These are phyloP conservation scores for Pichia pseudocactophila DNA, from an alignment of 805 yeast species.

Conservation along the genomic window DNA sequence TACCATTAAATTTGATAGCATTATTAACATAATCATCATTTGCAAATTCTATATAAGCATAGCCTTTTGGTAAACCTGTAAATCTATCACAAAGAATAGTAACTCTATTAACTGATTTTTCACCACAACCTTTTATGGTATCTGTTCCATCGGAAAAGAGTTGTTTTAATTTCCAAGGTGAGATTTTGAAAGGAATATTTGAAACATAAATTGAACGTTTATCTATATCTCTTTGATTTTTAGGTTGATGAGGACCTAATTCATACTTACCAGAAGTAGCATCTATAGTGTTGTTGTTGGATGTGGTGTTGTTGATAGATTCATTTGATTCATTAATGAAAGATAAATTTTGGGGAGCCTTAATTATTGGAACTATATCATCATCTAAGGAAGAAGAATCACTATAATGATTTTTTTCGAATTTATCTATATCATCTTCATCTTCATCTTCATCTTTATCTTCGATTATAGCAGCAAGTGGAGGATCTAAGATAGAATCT, in stretches of 20 bases:
- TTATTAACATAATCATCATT: slow-evolving; percentile 49
- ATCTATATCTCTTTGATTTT: slow-evolving; percentile 48
- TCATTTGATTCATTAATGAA: neutral
- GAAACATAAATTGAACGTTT: slow-evolving; percentile 74
- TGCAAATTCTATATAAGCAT: slow-evolving; percentile 76
- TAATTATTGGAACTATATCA: too few species aligned
- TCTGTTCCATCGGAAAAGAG: slow-evolving; percentile 58
- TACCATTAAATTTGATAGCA: slow-evolving; percentile 59
- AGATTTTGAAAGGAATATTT: slow-evolving; percentile 69
- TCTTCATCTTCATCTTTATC: neutral
- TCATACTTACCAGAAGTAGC: too few species aligned
- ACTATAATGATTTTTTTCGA: too few species aligned
- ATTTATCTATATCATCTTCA: neutral
- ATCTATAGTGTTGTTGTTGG: too few species aligned
- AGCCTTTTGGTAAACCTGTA: slow-evolving; percentile 79
- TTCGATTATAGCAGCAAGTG: neutral
- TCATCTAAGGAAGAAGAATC: too few species aligned
- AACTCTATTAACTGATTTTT: slow-evolving; percentile 55
- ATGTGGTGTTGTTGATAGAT: neutral
- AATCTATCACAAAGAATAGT: slow-evolving; percentile 63
- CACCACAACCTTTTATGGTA: slow-evolving; percentile 5
- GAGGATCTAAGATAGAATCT: neutral
- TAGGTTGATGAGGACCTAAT: slow-evolving; percentile 27
- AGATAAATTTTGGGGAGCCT: too few species aligned
- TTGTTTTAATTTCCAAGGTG: slow-evolving; percentile 69